Conservation (phyloP, 208 protist genomes). For the Trypanosoma caninum region DNA sequence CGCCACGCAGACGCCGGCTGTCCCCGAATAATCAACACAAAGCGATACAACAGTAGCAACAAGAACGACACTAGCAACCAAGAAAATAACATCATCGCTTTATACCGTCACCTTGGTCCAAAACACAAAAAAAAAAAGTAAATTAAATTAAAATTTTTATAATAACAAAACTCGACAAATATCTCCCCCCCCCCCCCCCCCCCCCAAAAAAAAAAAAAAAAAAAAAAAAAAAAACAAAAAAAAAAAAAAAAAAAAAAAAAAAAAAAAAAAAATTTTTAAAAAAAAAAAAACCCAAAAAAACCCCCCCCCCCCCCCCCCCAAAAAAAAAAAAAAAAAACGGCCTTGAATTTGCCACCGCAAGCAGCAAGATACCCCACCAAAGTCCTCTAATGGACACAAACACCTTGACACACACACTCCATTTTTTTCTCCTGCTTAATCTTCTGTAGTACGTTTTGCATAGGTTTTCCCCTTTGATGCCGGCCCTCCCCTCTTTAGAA, state of each 20-base stretch:
- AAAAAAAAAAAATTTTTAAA: neutral
- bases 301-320: neutral
- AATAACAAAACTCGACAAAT: too few relatives aligned
- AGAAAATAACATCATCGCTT: neutral
- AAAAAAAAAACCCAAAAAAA: neutral
- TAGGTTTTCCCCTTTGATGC: too few relatives aligned
- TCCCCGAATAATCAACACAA: constrained; percentile 8
- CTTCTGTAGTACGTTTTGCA: too few relatives aligned
- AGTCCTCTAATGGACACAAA: too few relatives aligned
- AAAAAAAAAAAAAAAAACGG: neutral
- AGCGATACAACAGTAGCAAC: constrained; percentile 12
- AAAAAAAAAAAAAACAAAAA: neutral
- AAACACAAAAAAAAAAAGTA: neutral
- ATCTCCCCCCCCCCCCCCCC: too few relatives aligned
- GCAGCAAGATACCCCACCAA: too few relatives aligned
- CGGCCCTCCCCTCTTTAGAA: neutral
- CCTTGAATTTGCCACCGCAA: neutral
- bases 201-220: neutral
- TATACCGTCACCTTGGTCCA: neutral
- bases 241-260: neutral
- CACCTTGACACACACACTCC: too few relatives aligned
- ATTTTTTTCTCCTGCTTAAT: too few relatives aligned
- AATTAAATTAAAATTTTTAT: too few relatives aligned
- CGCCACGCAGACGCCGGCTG: neutral
- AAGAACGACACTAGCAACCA: neutral